These are phyloP conservation scores for Fusarium paranaense DNA, from an alignment of 2,329 filamentous ascomycete species.

Conservation along the genomic window DNA sequence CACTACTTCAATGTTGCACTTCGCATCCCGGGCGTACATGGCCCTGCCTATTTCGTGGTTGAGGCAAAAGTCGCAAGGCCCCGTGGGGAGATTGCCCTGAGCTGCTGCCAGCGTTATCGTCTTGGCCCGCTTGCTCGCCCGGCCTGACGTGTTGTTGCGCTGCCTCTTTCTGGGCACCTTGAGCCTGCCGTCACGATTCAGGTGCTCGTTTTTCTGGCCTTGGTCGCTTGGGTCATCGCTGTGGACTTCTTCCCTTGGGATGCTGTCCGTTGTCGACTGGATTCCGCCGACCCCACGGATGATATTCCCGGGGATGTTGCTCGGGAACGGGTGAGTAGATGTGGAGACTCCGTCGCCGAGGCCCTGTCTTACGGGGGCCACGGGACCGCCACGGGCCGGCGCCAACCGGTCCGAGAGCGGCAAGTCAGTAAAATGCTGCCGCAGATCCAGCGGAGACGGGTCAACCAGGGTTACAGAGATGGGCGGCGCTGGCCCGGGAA, in stretches of 20 bases:
- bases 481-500: neutral
- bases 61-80: constrained; percentile 30
- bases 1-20: constrained; percentile 15
- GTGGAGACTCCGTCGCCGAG: neutral
- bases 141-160: neutral
- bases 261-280: neutral
- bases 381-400: neutral
- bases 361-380: neutral
- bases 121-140: neutral
- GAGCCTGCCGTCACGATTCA: neutral
- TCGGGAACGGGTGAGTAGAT: neutral
- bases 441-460: neutral
- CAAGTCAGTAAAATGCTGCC: neutral
- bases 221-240: neutral
- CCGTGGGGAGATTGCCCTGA: neutral
- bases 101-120: neutral
- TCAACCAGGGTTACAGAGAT: neutral
- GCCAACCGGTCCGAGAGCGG: neutral
- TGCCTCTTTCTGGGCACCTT: neutral
- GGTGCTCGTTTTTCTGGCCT: neutral
- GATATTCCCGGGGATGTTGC: neutral
- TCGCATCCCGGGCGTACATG: neutral
- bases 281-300: neutral
- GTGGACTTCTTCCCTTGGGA: neutral
- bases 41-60: constrained; percentile 10